Conservation (phyloP, 371 early-diverging fungal species). For the Choanephora cucurbitarum region DNA sequence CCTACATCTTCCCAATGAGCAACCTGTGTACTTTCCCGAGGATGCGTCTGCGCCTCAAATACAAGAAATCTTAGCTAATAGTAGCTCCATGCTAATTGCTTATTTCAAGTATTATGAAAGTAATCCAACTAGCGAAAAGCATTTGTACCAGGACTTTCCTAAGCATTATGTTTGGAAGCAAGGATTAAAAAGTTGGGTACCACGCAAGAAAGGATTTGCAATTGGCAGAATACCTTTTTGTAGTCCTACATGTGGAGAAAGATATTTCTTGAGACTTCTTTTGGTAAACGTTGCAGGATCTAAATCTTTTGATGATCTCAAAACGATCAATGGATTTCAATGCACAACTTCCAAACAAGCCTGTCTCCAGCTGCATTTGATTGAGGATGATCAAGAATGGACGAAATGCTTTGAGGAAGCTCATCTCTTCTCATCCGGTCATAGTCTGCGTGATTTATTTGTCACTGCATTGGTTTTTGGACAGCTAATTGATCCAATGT, state of each 20-base stretch:
- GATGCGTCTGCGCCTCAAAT: background rate
- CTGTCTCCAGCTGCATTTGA: background rate
- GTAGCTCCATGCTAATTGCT: background rate
- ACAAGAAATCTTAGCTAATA: slow-evolving; percentile 1
- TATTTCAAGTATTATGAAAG: slow-evolving; percentile 1
- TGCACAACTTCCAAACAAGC: slow-evolving; percentile 10
- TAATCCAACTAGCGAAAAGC: background rate
- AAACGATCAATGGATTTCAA: slow-evolving; percentile 1
- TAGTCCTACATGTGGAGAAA: slow-evolving; percentile 1
- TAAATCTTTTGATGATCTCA: slow-evolving; percentile 1
- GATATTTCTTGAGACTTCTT: background rate
- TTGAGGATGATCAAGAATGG: slow-evolving; percentile 12
- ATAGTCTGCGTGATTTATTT: background rate
- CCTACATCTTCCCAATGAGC: slow-evolving; percentile 4
- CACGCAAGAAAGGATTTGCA: slow-evolving; percentile 2
- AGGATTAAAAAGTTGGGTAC: background rate
- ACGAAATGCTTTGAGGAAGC: slow-evolving; percentile 9
- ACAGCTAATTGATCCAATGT: background rate
- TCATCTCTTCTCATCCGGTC: background rate
- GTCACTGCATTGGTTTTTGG: background rate
- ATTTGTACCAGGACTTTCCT: slow-evolving; percentile 12
- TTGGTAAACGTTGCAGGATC: background rate
- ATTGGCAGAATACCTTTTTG: slow-evolving; percentile 6
- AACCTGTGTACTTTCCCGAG: slow-evolving; percentile 9
- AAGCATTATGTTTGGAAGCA: background rate